Evolutionary conservation across 2,329 filamentous ascomycete species (phyloP), one percentile per base, ranked within the genome.

Genomic region (Fusarium equiseti): DNA sequence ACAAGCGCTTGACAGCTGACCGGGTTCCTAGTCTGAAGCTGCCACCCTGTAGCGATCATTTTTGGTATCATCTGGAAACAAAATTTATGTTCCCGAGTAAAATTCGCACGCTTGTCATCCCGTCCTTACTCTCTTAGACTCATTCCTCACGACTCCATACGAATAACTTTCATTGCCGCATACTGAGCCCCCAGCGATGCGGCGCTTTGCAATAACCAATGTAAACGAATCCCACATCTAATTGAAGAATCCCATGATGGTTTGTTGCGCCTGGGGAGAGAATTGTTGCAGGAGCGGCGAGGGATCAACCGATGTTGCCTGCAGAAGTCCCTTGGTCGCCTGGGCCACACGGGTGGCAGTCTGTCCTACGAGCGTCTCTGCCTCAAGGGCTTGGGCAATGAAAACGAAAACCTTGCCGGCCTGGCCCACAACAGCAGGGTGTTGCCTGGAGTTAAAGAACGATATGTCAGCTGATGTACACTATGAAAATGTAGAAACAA

Each of bases 371-470:
- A 99, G 85, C 20, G 95, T 95, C 78, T 97, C 94, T 8, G 93
- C 92, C 78, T 98, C 95, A 16, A 99, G 89, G 22, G 95, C 95
- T 79, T 97, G 91, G 27, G 91, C 93, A 59, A 98, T 92, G 76
- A 90, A 92, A 27, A 91, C 89, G 78, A 99, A 98, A 64, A 95
- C 88, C 79, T 94, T 94, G 71, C 89, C 89, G 9, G 93, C 90
- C 78, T 96, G 92, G 68, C 86, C 85, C 75, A 94, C 85, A 49
- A 98, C 92, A 16, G 89, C 90, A 1, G 93, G 92, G 77, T 98
- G 93, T 89, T 92, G 92, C 80, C 96, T 98, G 72, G 29, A 31
- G 50, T 35, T 59, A 22, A 53, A 53, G 50, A 22, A 43, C 8
- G 18, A 13, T 68, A 40, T 57, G 76, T 83, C 68, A 81, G 78